Conservation (phyloP, 2,329 filamentous ascomycete genomes). For the Botrytis squamosa region DNA sequence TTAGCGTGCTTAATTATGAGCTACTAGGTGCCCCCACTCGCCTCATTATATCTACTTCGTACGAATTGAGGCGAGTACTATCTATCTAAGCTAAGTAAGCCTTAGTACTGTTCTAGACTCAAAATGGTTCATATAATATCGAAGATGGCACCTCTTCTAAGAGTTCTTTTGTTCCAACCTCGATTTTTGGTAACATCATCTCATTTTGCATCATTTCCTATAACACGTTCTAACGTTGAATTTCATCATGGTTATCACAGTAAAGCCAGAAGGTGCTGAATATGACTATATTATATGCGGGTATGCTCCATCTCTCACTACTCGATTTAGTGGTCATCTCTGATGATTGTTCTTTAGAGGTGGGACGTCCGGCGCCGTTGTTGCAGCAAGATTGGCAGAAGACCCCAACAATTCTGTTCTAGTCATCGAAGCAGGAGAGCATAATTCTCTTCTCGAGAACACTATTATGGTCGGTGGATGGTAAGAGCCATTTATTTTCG, state of each 20-base stretch:
- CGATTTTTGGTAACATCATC: neutral
- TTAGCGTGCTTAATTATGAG: neutral
- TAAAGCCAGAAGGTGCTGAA: conserved; percentile 24
- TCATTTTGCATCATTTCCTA: neutral
- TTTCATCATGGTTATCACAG: conserved; percentile 23
- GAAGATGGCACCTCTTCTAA: neutral
- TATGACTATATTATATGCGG: conserved; percentile 37
- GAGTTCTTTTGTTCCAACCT: neutral
- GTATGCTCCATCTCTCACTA: conserved; percentile 20
- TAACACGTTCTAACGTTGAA: neutral
- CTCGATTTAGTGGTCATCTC: neutral
- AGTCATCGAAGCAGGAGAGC: conserved; percentile 49
- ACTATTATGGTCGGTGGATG: conserved; percentile 52
- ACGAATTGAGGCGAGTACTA: neutral
- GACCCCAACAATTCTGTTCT: conserved; percentile 48
- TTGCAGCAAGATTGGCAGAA: conserved; percentile 55
- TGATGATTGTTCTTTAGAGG: conserved; percentile 34
- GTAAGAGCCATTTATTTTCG: conserved; percentile 23
- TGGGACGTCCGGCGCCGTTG: conserved; percentile 49
- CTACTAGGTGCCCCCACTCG: neutral
- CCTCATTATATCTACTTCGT: no score
- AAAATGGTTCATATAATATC: neutral
- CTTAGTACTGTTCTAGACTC: neutral
- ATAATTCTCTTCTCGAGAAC: conserved; percentile 48
- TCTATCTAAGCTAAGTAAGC: no score